phyloP scores from a whole-genome alignment of 2,329 filamentous ascomycete genomes.

The Celoporthe dispersa region DNA sequence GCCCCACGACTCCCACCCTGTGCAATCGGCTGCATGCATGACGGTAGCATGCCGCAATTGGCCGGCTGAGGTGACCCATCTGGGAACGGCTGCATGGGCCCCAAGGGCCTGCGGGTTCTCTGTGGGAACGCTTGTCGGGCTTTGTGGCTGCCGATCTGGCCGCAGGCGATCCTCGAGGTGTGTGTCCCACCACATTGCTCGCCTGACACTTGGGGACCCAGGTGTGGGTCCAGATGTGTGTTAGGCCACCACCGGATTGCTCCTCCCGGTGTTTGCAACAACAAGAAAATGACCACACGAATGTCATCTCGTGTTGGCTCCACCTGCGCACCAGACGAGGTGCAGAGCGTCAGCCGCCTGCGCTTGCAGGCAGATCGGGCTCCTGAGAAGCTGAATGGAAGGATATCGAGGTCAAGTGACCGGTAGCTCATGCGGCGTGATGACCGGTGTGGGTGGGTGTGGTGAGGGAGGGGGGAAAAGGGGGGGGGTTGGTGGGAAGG shows the following conservation, averaged over 20 bases:
- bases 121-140: conserved; percentile 29
- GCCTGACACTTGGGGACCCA: conserved; percentile 30
- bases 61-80: conserved; percentile 33
- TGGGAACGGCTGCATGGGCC: conserved; percentile 26
- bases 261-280: conserved; percentile 9
- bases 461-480: not conserved
- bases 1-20: conserved; percentile 45
- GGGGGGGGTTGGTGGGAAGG: conserved; percentile 9
- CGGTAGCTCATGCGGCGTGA: conserved; percentile 50
- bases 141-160: conserved; percentile 41
- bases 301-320: conserved; percentile 11
- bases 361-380: conserved; percentile 39
- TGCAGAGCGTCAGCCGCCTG: conserved; percentile 34
- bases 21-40: conserved; percentile 53
- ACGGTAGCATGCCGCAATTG: conserved; percentile 46
- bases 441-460: conserved; percentile 28
- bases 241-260: conserved; percentile 19
- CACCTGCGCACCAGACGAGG: conserved; percentile 13
- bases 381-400: conserved; percentile 44
- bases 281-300: conserved; percentile 1
- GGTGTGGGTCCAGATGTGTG: conserved; percentile 31
- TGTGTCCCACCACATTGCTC: conserved; percentile 39
- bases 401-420: conserved; percentile 50
- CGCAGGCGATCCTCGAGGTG: conserved; percentile 38
- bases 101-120: conserved; percentile 23